These are phyloP conservation scores for Orbilia brochopaga DNA, from an alignment of 2,329 filamentous ascomycete genomes.

Conservation along the genomic window DNA sequence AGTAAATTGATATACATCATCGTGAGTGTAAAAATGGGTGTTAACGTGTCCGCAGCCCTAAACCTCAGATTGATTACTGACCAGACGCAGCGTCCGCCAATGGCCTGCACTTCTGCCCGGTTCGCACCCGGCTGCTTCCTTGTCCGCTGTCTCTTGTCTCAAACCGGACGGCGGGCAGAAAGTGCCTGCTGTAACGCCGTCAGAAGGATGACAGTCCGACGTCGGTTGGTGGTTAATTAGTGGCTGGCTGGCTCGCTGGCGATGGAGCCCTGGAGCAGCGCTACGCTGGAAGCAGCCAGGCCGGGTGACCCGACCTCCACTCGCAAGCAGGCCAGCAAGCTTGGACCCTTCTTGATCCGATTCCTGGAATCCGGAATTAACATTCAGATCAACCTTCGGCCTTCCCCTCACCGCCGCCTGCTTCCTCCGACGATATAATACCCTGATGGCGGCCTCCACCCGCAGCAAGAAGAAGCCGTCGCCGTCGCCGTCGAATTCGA, in stretches of 20 bases:
- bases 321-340: no score
- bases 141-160: no score
- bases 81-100: background rate
- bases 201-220: background rate
- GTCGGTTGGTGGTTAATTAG: background rate
- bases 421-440: conserved; percentile 5
- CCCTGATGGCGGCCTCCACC: conserved; percentile 25
- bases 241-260: background rate
- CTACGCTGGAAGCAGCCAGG: background rate
- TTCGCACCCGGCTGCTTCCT: no score
- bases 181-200: background rate
- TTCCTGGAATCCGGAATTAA: no score
- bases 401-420: conserved; percentile 26
- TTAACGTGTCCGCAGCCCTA: no score
- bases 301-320: no score
- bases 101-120: conserved; percentile 5
- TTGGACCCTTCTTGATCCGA: background rate
- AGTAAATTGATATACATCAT: no score
- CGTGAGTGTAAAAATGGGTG: no score
- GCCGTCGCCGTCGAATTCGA: conserved; percentile 4
- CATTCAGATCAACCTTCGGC: no score
- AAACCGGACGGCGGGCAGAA: no score
- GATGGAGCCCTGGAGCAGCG: background rate
- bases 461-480: conserved; percentile 10
- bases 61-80: conserved; percentile 3